phyloP scores from a whole-genome alignment of 345 rosid genomes.

The Lepidium aucheri region DNA sequence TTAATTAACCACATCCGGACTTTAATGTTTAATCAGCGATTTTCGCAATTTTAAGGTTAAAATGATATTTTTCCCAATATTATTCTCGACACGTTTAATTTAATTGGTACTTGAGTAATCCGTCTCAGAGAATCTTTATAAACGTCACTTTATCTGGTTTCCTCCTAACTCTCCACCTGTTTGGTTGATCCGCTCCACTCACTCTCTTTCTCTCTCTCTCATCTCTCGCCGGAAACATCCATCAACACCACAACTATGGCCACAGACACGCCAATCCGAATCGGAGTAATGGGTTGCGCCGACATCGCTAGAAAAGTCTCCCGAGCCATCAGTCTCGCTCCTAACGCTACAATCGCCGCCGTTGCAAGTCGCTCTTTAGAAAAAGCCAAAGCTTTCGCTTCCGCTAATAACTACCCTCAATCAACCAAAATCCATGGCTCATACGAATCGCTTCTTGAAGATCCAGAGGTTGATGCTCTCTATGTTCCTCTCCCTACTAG shows the following conservation, averaged over 20 bases:
- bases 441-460: slow-evolving; percentile 71
- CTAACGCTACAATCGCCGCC: slow-evolving; percentile 60
- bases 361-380: slow-evolving; percentile 68
- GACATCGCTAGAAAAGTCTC: slow-evolving; percentile 71
- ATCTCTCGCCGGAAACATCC: neutral
- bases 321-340: slow-evolving; percentile 59
- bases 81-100: too few species aligned
- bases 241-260: slow-evolving; percentile 9
- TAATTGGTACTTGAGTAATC: too few species aligned
- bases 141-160: neutral
- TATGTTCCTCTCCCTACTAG: slow-evolving; percentile 74
- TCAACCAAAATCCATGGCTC: slow-evolving; percentile 63
- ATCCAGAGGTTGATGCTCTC: slow-evolving; percentile 65
- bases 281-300: slow-evolving; percentile 88
- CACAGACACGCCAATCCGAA: slow-evolving; percentile 29
- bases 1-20: too few species aligned
- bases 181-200: too few species aligned
- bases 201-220: neutral
- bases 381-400: slow-evolving; percentile 55
- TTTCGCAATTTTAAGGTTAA: too few species aligned
- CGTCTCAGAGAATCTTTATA: neutral
- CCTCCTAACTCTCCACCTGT: neutral
- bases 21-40: too few species aligned
- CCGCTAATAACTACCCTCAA: slow-evolving; percentile 54
- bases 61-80: too few species aligned